Conservation (phyloP, 768 basidiomycete genomes). For the Coprinopsis sp. region DNA sequence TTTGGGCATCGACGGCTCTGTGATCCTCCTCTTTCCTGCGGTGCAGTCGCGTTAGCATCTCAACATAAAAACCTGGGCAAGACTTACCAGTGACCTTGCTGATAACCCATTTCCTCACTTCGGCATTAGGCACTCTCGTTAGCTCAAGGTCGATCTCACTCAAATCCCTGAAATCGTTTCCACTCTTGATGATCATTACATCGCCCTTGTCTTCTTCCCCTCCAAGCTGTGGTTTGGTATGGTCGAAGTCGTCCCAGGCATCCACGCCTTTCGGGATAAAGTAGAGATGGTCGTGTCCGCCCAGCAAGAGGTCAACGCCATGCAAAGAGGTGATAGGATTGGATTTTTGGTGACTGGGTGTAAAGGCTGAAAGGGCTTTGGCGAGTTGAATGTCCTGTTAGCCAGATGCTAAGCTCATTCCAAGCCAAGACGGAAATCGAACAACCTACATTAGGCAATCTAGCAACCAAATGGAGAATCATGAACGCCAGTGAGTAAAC, state of each 20-base stretch:
- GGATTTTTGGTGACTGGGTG: conserved; percentile 46
- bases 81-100: conserved; percentile 51
- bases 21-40: conserved; percentile 62
- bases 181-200: conserved; percentile 76
- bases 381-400: conserved; percentile 67
- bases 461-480: conserved; percentile 16
- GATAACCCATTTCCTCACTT: conserved; percentile 63
- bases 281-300: conserved; percentile 88
- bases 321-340: conserved; percentile 48
- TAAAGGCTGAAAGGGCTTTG: conserved; percentile 56
- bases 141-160: conserved; percentile 71
- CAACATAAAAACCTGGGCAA: background rate
- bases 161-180: conserved; percentile 85
- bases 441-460: conserved; percentile 44
- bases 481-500: no score
- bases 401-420: background rate
- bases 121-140: conserved; percentile 51
- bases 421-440: background rate
- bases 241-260: conserved; percentile 64
- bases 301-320: conserved; percentile 79
- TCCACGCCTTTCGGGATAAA: conserved; percentile 63
- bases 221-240: conserved; percentile 48
- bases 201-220: conserved; percentile 71
- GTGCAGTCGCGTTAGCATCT: conserved; percentile 1
- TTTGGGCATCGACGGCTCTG: conserved; percentile 54